phyloP scores from a whole-genome alignment of 148 eudicot species.

The Fagopyrum homotropicum region DNA sequence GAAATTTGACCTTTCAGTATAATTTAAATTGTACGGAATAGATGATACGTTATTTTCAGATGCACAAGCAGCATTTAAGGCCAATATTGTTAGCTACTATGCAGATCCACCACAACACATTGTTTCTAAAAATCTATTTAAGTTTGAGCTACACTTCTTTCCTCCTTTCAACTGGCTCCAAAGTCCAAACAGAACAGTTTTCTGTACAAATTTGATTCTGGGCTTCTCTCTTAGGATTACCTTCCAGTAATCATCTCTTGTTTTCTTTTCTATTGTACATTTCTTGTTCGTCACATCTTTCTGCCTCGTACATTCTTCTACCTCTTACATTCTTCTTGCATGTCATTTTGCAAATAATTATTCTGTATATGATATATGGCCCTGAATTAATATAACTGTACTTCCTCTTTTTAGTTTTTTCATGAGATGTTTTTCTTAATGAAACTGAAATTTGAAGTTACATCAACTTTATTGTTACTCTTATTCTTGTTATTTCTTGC shows the following conservation, averaged over 20 bases:
- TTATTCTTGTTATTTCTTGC: neutral
- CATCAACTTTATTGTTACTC: neutral
- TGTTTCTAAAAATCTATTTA: neutral
- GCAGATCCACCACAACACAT: neutral
- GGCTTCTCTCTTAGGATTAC: neutral
- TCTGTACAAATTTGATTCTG: neutral
- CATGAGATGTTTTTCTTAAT: neutral
- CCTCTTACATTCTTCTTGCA: neutral
- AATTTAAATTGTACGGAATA: neutral
- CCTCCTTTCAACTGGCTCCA: neutral
- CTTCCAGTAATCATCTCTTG: conserved; percentile 1
- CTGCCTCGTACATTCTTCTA: neutral
- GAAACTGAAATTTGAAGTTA: neutral
- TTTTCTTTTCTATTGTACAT: neutral
- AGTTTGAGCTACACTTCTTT: neutral
- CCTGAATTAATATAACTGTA: no score
- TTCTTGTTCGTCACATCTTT: neutral
- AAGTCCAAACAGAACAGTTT: neutral
- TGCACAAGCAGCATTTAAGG: conserved; percentile 1
- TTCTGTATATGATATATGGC: no score
- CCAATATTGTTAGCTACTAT: neutral
- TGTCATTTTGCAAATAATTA: neutral
- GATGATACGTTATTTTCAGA: neutral
- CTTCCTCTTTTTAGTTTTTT: no score
- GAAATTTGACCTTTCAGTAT: neutral